Conservation (phyloP, 306 rosid species). For the Erythrophleum fordii region DNA sequence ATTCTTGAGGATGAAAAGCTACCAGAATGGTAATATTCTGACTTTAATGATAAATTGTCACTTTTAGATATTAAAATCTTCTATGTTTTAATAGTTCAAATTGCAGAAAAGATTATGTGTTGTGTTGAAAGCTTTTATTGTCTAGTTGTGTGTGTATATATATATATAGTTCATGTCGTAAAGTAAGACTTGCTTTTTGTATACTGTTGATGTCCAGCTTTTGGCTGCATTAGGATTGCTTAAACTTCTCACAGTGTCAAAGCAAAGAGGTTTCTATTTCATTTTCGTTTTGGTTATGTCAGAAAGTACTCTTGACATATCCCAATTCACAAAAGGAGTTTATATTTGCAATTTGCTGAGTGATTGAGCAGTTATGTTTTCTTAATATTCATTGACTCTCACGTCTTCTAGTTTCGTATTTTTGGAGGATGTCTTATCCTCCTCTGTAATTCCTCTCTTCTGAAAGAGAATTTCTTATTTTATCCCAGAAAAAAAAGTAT, state of each 20-base stretch:
- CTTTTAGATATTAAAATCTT: neutral
- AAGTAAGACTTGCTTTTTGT: constrained; percentile 20
- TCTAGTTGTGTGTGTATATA: too few species aligned
- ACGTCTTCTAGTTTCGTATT: neutral
- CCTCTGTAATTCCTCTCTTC: neutral
- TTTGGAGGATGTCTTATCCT: neutral
- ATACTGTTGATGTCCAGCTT: constrained; percentile 11
- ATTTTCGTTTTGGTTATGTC: neutral
- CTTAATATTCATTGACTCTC: neutral
- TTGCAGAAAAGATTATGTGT: neutral
- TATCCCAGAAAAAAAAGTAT: too few species aligned
- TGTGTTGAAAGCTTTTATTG: constrained; percentile 13
- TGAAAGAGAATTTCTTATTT: neutral
- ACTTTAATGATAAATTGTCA: neutral
- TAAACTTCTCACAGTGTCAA: neutral
- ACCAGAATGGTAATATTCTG: constrained; percentile 83
- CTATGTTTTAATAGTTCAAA: neutral
- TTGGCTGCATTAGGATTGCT: constrained; percentile 1
- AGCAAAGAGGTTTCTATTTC: constrained; percentile 10
- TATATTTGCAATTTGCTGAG: neutral
- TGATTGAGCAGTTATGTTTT: neutral
- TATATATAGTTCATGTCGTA: neutral
- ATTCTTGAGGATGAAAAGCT: constrained; percentile 77
- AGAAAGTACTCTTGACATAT: neutral
- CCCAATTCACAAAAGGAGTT: neutral